These are phyloP conservation scores for Porodaedalea pini DNA, from an alignment of 1,284 basidiomycete genomes.

Conservation along the genomic window DNA sequence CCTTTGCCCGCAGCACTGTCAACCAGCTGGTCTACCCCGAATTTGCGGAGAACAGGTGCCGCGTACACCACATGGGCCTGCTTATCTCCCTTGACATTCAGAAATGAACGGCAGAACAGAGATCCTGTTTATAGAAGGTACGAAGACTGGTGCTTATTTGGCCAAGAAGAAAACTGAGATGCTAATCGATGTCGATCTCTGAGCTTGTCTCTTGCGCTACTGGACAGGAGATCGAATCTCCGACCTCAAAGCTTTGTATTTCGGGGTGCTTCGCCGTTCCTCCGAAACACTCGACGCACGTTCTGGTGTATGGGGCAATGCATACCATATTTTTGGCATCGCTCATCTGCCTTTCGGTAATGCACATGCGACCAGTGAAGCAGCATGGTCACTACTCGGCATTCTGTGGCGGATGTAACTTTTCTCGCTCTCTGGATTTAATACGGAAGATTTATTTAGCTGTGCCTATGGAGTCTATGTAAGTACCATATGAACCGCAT, in stretches of 20 bases:
- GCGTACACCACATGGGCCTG: neutral
- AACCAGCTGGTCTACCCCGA: neutral
- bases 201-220: neutral
- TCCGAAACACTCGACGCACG: neutral
- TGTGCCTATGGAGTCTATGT: too few relatives aligned
- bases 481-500: too few relatives aligned
- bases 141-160: neutral
- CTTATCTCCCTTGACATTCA: neutral
- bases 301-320: neutral
- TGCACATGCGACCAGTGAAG: too few relatives aligned
- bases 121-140: neutral
- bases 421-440: too few relatives aligned
- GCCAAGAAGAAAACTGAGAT: neutral
- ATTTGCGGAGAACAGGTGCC: too few relatives aligned
- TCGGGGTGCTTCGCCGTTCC: neutral
- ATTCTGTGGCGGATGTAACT: too few relatives aligned
- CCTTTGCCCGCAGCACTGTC: neutral
- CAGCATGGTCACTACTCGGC: too few relatives aligned
- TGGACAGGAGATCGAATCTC: neutral
- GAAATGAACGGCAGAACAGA: neutral
- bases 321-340: too few relatives aligned
- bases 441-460: too few relatives aligned
- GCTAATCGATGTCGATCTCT: constrained; percentile 1
- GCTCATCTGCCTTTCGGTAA: too few relatives aligned
- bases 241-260: neutral